Evolutionary conservation across 2,329 filamentous ascomycete genomes (phyloP).

Genomic region (Coleophoma cylindrospora): DNA sequence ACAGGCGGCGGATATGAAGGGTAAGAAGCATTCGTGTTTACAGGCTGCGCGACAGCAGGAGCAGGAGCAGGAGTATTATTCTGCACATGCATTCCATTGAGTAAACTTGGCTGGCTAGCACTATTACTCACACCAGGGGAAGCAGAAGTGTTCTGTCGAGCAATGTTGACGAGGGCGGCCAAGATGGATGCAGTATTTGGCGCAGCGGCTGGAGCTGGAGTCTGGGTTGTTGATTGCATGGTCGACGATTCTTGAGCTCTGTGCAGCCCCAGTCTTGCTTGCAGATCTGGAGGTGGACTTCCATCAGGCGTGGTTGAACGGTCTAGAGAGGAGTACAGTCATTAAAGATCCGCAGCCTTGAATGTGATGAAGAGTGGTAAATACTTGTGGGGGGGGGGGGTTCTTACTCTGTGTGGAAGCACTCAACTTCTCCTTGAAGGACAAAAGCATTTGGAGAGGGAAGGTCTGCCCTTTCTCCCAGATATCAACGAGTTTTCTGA

Average conservation of each 20-base stretch:
- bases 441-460: constrained; percentile 69
- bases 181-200: constrained; percentile 63
- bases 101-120: constrained; percentile 26
- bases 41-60: constrained; percentile 24
- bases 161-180: constrained; percentile 75
- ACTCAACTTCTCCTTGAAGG: constrained; percentile 77
- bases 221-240: constrained; percentile 26
- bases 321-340: constrained; percentile 39
- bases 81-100: constrained; percentile 43
- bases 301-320: constrained; percentile 68
- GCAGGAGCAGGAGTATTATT: constrained; percentile 31
- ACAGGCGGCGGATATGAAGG: constrained; percentile 49
- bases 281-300: constrained; percentile 35
- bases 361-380: too few species aligned
- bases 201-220: constrained; percentile 33
- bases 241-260: too few species aligned
- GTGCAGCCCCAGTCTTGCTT: constrained; percentile 31
- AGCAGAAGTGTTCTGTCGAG: constrained; percentile 62
- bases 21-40: constrained; percentile 20
- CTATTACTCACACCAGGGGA: constrained; percentile 22
- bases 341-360: too few species aligned
- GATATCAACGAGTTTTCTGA: constrained; percentile 91
- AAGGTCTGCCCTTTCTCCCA: constrained; percentile 97
- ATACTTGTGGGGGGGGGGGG: constrained; percentile 23
- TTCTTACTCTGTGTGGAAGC: constrained; percentile 59